Percentiles rank a stretch among this genome's conserved stretches.
Evolutionary conservation across 495 filamentous ascomycete species (phyloP).

Genomic region (Viridothelium virens): DNA sequence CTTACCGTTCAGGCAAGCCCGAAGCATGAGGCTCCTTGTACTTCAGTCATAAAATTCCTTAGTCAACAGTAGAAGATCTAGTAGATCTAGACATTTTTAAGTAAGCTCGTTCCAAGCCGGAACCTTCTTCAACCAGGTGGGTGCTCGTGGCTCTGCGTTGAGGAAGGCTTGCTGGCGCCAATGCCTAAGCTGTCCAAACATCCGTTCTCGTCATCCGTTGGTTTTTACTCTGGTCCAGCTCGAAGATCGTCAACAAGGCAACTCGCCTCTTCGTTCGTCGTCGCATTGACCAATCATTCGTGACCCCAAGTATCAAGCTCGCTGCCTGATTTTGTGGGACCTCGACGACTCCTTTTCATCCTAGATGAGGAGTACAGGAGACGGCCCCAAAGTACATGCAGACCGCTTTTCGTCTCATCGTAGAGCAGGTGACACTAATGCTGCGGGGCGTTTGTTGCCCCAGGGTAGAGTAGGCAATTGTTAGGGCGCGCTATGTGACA

Average conservation of each 20-base stretch:
- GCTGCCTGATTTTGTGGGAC: background rate
- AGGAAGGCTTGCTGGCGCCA: background rate
- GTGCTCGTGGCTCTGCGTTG: too few relatives aligned
- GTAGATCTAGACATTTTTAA: too few relatives aligned
- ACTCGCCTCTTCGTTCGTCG: background rate
- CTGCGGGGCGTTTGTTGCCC: conserved; percentile 5
- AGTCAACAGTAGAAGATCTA: too few relatives aligned
- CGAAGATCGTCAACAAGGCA: background rate
- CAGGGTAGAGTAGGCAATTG: conserved; percentile 4
- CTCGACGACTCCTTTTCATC: background rate
- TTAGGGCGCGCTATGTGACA: background rate
- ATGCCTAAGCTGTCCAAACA: background rate
- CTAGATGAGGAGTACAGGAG: background rate
- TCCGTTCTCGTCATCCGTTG: background rate
- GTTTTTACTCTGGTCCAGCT: background rate
- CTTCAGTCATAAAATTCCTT: too few relatives aligned
- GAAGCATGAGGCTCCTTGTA: too few relatives aligned
- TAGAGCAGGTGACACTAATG: conserved; percentile 2
- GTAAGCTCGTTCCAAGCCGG: too few relatives aligned
- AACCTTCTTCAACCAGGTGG: too few relatives aligned
- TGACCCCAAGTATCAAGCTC: background rate
- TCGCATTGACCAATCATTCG: background rate
- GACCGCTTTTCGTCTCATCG: conserved; percentile 4
- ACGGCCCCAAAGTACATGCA: conserved; percentile 3
- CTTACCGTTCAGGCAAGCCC: too few relatives aligned